These are phyloP conservation scores for Periconia digitata DNA, from an alignment of 2,329 filamentous ascomycete genomes.

Conservation along the genomic window DNA sequence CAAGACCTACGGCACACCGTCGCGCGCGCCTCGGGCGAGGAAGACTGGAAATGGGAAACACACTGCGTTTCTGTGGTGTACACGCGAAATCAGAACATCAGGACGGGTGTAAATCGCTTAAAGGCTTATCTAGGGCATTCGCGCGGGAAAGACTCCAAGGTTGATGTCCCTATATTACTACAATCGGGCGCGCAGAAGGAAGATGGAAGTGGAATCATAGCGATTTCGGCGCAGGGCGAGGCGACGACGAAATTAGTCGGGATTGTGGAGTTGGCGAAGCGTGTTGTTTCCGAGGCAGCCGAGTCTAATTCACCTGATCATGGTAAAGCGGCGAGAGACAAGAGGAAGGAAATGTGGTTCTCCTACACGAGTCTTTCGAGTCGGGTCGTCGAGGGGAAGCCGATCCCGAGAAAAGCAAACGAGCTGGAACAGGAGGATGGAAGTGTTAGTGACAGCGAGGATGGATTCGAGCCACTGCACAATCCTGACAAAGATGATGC, in stretches of 20 bases:
- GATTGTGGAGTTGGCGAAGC: slow-evolving; percentile 14
- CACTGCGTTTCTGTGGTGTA: slow-evolving; percentile 9
- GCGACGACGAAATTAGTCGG: slow-evolving; percentile 15
- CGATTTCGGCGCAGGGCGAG: slow-evolving; percentile 14
- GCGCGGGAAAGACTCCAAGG: not conserved
- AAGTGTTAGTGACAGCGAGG: no score
- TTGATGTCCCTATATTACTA: not conserved
- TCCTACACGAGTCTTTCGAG: slow-evolving; percentile 12
- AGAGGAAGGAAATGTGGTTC: slow-evolving; percentile 11
- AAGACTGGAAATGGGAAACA: not conserved
- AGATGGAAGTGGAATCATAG: slow-evolving; percentile 3
- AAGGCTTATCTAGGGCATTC: slow-evolving; percentile 8
- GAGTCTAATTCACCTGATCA: not conserved
- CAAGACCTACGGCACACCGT: slow-evolving; percentile 3
- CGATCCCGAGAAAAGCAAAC: not conserved
- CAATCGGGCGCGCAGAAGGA: not conserved
- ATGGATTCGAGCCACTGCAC: no score
- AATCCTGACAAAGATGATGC: slow-evolving; percentile 1
- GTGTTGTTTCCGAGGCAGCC: slow-evolving; percentile 3
- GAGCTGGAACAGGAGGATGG: not conserved
- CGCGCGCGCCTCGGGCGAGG: not conserved
- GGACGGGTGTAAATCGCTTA: slow-evolving; percentile 12
- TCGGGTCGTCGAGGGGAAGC: not conserved
- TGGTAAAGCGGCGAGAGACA: not conserved
- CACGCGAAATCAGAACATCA: slow-evolving; percentile 16